Evolutionary conservation across 2,329 filamentous ascomycete genomes (phyloP), one percentile per base, ranked within the genome.

Genomic region (Coccinonectria pachysandricola): DNA sequence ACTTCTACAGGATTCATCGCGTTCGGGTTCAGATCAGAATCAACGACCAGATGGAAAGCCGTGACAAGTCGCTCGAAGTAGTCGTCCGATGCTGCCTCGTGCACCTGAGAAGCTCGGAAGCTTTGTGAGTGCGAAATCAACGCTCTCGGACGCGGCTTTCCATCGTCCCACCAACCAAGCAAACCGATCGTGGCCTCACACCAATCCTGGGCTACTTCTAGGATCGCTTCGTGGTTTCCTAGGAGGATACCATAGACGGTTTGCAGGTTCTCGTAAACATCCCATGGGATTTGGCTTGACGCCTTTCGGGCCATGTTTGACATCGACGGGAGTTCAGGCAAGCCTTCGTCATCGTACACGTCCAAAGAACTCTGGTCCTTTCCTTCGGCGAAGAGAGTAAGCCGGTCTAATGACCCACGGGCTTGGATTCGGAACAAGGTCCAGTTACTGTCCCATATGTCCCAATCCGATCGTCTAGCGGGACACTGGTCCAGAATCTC

Each of bases 101-200:
- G 60, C 10, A 47, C 34, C 25, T 46, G 24, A 4, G 46, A 47
- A 11, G 59, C 48, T 19, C 37, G 42, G 19, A 64, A 35, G 16
- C 46, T 45, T 36, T 57, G 53, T n/a, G 57, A 51, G 15, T 58
- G 56, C 8, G 62, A 58, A 18, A 60, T 43, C 12, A 56, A 47
- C 24, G 48, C 55, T 41, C 57, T 62, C 32, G 54, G 56, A 25
- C 53, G 62, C 37, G 50, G 52, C 33, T 75, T 71, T n/a, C 72
- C 71, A 34, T 91, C 84, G 48, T 93, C 79, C 86, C 87, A 94
- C 88, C 88, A 96, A 5, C 81, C 77, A 16, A 87, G 77, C 25
- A 96, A 60, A 2, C 79, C 82, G 33, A 95, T 59, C 0, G 79
- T 81, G 1, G 85, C 87, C 59, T 96, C 88, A 26, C 88, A 75